Evolutionary conservation across 768 basidiomycete genomes (phyloP).

Genomic region (Scleroderma bovista): DNA sequence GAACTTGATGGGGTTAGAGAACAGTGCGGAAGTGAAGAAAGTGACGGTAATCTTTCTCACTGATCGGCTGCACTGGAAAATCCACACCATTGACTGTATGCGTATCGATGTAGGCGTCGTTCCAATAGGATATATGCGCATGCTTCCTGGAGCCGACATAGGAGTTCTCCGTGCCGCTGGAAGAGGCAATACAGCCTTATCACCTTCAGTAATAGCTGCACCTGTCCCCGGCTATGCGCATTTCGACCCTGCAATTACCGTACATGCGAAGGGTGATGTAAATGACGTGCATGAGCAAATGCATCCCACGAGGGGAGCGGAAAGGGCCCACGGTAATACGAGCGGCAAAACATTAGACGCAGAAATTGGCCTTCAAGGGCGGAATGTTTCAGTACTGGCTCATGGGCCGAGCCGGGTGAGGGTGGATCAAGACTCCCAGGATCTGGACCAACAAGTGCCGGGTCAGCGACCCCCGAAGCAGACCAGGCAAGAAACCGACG

Average conservation of each 20-base stretch:
- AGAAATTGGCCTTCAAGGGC: not conserved
- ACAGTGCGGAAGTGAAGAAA: not conserved
- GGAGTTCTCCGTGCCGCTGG: not conserved
- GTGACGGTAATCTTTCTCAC: not conserved
- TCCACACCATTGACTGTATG: not conserved
- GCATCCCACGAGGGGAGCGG: constrained; percentile 5
- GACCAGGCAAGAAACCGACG: constrained; percentile 9
- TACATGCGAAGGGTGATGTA: not conserved
- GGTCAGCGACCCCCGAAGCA: constrained; percentile 13
- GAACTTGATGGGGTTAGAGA: not conserved
- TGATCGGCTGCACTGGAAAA: not conserved
- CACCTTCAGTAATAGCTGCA: constrained; percentile 4
- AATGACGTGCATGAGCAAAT: constrained; percentile 3
- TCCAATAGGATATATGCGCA: constrained; percentile 22
- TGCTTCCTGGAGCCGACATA: not conserved
- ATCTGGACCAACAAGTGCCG: constrained; percentile 1
- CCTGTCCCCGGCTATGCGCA: constrained; percentile 17
- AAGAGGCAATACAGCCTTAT: constrained; percentile 1
- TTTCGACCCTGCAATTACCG: not conserved
- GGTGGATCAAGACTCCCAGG: constrained; percentile 2
- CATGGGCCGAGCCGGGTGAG: constrained; percentile 12
- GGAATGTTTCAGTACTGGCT: not conserved
- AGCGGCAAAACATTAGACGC: not conserved
- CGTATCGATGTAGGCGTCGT: not conserved
- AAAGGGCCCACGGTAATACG: constrained; percentile 7